These are phyloP conservation scores for Alternaria ethzedia DNA, from an alignment of 2,329 filamentous ascomycete genomes.

Conservation along the genomic window DNA sequence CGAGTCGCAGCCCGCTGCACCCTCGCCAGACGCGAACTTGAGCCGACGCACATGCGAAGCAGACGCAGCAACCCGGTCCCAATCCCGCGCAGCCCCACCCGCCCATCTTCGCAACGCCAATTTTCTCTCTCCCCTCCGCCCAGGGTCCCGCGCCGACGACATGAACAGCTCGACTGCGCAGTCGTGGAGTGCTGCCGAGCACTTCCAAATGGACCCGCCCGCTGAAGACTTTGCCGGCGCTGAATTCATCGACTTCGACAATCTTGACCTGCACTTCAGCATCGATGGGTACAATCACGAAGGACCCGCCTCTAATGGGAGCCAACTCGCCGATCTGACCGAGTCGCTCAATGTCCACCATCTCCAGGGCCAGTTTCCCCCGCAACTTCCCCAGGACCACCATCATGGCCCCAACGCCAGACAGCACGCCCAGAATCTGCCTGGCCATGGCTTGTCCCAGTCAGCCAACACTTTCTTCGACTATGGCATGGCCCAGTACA, in stretches of 20 bases:
- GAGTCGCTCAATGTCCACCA: slow-evolving; percentile 44
- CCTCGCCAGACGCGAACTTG: not conserved
- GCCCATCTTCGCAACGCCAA: slow-evolving; percentile 12
- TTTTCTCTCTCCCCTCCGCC: slow-evolving; percentile 13
- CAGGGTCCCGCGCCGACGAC: slow-evolving; percentile 24
- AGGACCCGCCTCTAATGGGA: slow-evolving; percentile 25
- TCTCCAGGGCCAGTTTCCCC: slow-evolving; percentile 39
- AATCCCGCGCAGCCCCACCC: slow-evolving; percentile 11
- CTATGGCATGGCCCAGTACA: slow-evolving; percentile 41
- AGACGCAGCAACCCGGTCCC: slow-evolving; percentile 3
- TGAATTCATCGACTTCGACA: slow-evolving; percentile 49
- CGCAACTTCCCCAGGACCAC: slow-evolving; percentile 33
- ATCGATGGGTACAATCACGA: slow-evolving; percentile 34
- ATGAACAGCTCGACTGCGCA: slow-evolving; percentile 43
- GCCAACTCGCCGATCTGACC: slow-evolving; percentile 41
- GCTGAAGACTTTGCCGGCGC: slow-evolving; percentile 53
- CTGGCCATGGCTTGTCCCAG: slow-evolving; percentile 27
- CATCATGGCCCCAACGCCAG: slow-evolving; percentile 26
- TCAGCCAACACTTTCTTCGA: slow-evolving; percentile 41
- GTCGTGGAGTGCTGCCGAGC: slow-evolving; percentile 50
- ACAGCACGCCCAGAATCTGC: slow-evolving; percentile 22
- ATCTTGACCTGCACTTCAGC: slow-evolving; percentile 41
- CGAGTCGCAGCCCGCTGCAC: not conserved
- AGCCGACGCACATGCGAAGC: slow-evolving; percentile 6
- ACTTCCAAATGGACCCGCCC: slow-evolving; percentile 50